phyloP scores from a whole-genome alignment of 192 early-diverging fungal genomes.

The Chytriomyces sp. region DNA sequence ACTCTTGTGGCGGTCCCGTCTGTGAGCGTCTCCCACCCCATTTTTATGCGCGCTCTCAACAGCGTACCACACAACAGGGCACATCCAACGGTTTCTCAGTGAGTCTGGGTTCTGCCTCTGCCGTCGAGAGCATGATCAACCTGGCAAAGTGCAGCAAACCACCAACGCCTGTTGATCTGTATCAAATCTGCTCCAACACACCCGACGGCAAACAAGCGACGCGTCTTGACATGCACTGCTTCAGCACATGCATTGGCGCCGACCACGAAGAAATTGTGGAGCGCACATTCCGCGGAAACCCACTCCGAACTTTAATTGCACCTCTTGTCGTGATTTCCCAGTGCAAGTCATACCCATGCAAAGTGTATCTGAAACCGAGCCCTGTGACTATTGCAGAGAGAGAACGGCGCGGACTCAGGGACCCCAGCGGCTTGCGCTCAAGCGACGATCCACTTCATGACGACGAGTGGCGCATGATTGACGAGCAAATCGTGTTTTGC shows the following conservation, averaged over 20 bases:
- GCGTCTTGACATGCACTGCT: slow-evolving; percentile 2
- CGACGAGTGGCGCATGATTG: background rate
- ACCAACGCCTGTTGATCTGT: background rate
- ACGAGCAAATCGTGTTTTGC: background rate
- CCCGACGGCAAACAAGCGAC: background rate
- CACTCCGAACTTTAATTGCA: background rate
- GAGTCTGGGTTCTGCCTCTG: background rate
- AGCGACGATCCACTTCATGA: background rate
- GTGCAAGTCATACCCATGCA: background rate
- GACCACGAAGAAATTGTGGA: slow-evolving; percentile 1
- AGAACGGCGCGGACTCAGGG: background rate
- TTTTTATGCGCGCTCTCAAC: background rate
- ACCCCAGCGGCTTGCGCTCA: background rate
- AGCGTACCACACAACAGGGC: background rate
- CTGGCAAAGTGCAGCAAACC: background rate
- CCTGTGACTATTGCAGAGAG: background rate
- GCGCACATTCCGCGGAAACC: background rate
- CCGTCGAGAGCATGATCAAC: background rate
- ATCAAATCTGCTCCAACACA: background rate
- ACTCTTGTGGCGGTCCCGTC: background rate
- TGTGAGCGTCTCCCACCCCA: background rate
- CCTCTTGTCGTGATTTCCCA: background rate
- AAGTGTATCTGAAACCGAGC: slow-evolving; percentile 1
- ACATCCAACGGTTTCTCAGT: background rate
- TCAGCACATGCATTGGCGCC: background rate